These are phyloP conservation scores for Gossypium ekmanianum DNA, from an alignment of 345 rosid genomes.

Conservation along the genomic window DNA sequence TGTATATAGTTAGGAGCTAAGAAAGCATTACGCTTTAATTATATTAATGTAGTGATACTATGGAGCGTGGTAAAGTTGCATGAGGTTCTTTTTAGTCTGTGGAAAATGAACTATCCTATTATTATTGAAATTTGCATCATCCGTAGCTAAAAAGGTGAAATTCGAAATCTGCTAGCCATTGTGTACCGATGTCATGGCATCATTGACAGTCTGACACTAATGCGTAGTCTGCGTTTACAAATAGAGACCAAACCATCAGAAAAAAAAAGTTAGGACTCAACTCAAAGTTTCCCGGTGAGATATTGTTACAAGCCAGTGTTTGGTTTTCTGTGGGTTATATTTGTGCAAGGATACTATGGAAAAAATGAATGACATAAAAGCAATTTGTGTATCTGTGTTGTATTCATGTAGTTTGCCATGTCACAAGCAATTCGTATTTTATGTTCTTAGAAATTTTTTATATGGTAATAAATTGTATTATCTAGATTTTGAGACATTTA, in stretches of 20 bases:
- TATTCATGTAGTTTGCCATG: background rate
- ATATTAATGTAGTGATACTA: background rate
- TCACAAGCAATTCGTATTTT: background rate
- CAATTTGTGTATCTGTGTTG: background rate
- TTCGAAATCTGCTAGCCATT: background rate
- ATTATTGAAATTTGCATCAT: no score
- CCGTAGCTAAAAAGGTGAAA: background rate
- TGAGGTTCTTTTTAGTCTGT: background rate
- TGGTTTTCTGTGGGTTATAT: background rate
- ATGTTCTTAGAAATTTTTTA: background rate
- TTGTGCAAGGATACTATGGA: background rate
- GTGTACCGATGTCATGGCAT: background rate
- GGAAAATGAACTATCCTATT: background rate
- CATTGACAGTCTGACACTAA: background rate
- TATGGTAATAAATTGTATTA: background rate
- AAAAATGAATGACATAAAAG: background rate
- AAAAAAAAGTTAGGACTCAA: background rate
- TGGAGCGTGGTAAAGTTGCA: background rate
- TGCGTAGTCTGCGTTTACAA: background rate
- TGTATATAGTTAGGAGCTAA: background rate
- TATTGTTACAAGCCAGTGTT: background rate
- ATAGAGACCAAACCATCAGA: background rate
- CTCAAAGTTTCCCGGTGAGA: background rate
- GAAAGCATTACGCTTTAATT: background rate
- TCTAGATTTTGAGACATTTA: background rate